These are phyloP conservation scores for Kalanchoe fedtschenkoi DNA, from an alignment of 164 flowering plant species.

Conservation along the genomic window DNA sequence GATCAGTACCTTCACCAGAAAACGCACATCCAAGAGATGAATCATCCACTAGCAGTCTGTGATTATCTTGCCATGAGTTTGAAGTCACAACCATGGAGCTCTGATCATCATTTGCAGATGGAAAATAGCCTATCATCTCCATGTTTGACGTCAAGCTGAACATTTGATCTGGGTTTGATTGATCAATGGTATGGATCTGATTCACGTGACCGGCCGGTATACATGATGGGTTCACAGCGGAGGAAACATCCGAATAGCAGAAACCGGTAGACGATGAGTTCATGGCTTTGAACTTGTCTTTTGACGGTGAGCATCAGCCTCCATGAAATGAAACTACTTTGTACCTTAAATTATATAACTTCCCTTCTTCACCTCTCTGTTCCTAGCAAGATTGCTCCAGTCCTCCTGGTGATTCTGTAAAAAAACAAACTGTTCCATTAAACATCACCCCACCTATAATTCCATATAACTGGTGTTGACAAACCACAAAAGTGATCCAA, in stretches of 20 bases:
- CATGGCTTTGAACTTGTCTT: constrained; percentile 26
- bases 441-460: neutral
- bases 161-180: constrained; percentile 28
- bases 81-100: constrained; percentile 11
- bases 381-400: neutral
- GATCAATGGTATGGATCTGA: constrained; percentile 38
- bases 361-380: neutral
- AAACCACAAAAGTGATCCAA: constrained; percentile 3
- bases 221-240: constrained; percentile 13
- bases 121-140: constrained; percentile 46
- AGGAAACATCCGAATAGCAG: constrained; percentile 31
- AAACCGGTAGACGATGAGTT: constrained; percentile 23
- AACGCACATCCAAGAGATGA: constrained; percentile 38
- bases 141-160: constrained; percentile 35
- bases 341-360: neutral
- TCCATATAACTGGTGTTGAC: neutral
- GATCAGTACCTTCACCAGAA: constrained; percentile 50
- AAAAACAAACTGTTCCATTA: constrained; percentile 10
- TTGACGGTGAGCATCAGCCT: constrained; percentile 22
- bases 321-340: constrained; percentile 8
- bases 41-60: constrained; percentile 25
- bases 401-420: constrained; percentile 12
- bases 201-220: constrained; percentile 17
- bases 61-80: constrained; percentile 23
- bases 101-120: constrained; percentile 14